Percentiles rank a stretch among this genome's conserved stretches.
Evolutionary conservation across 164 flowering plant species (phyloP).

Genomic region (Malania oleifera): DNA sequence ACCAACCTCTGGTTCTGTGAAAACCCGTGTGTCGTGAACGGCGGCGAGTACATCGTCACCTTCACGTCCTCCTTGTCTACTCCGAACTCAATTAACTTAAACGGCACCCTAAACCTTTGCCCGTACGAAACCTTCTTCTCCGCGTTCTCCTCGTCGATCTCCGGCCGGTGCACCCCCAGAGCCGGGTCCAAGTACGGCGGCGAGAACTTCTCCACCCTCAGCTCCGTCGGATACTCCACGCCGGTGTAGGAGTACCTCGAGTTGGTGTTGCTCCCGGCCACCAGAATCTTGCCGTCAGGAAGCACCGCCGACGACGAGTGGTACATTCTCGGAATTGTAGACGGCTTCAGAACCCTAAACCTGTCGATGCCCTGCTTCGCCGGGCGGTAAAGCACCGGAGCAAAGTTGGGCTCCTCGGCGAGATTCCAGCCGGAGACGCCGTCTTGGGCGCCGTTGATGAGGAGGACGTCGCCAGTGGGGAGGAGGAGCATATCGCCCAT

Average conservation of each 20-base stretch:
- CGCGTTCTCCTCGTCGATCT: constrained; percentile 2
- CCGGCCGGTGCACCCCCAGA: constrained; percentile 20
- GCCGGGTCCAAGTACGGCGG: constrained; percentile 69
- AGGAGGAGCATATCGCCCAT: constrained; percentile 78
- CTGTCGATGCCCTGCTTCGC: constrained; percentile 15
- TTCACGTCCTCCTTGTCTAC: constrained; percentile 15
- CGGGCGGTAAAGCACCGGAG: constrained; percentile 53
- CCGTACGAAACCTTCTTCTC: constrained; percentile 27
- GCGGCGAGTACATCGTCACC: constrained; percentile 61
- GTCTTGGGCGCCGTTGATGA: constrained; percentile 70
- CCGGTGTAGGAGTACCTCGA: constrained; percentile 28
- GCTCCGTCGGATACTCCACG: constrained; percentile 64
- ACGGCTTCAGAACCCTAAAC: constrained; percentile 30
- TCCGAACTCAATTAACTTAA: constrained; percentile 1
- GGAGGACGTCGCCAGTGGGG: constrained; percentile 64
- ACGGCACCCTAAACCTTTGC: constrained; percentile 13
- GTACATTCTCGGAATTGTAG: constrained; percentile 72
- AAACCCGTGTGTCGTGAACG: constrained; percentile 80
- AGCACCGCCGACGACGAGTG: constrained; percentile 59
- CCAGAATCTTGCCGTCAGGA: constrained; percentile 57
- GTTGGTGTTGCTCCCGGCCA: constrained; percentile 79
- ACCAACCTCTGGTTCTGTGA: constrained; percentile 69
- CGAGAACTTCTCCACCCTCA: constrained; percentile 66
- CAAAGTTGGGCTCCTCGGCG: constrained; percentile 45
- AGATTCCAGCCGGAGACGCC: constrained; percentile 67